A percentile compares a stretch with the other conserved stretches of the same genome.
phyloP scores from a whole-genome alignment of 2,329 filamentous ascomycete species.

The Fusarium pseudoanthophilum region DNA sequence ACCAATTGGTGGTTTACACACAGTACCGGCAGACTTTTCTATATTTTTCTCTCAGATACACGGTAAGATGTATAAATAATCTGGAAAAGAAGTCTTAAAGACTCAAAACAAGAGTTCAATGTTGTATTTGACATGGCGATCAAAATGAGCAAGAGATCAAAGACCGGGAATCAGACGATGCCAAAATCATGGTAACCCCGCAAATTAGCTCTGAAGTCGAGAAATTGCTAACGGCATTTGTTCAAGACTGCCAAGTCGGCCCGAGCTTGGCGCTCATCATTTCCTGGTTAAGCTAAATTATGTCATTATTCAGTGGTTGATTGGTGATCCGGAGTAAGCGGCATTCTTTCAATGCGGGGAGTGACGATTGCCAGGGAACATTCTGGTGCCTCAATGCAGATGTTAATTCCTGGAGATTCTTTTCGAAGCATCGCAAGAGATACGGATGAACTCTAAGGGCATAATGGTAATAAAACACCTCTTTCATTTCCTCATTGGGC shows the following conservation, averaged over 20 bases:
- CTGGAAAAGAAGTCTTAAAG: accelerated
- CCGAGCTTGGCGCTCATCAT: background rate
- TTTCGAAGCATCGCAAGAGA: accelerated
- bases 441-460: accelerated
- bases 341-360: background rate
- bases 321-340: background rate
- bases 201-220: background rate
- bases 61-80: accelerated
- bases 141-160: background rate
- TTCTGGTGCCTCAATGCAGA: background rate
- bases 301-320: background rate
- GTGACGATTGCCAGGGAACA: background rate
- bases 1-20: background rate
- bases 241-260: background rate
- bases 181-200: background rate
- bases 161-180: background rate
- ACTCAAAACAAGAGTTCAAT: accelerated
- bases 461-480: no score
- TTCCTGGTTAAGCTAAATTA: background rate
- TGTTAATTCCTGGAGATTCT: background rate
- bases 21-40: accelerated
- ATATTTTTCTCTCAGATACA: no score
- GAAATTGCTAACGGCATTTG: background rate
- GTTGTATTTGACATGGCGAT: background rate
- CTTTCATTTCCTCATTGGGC: no score